Percentiles rank a stretch among this genome's conserved stretches.
phyloP scores from a whole-genome alignment of 164 flowering plant genomes.

The Liriodendron chinense region DNA sequence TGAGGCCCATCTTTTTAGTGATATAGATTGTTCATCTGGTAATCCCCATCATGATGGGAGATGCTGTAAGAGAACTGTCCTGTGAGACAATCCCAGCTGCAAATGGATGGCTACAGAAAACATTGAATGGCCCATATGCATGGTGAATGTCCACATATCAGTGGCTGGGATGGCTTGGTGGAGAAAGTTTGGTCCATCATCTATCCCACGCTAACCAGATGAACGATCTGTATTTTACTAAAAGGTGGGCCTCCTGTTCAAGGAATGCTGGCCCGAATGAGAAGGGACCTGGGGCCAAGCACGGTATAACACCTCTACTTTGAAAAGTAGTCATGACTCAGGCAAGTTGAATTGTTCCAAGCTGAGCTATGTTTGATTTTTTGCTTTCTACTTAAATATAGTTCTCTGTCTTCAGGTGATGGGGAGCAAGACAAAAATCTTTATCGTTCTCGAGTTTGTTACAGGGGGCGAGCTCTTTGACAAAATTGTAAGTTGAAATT shows the following conservation, averaged over 20 bases:
- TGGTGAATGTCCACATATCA: not conserved
- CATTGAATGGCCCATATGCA: not conserved
- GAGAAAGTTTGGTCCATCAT: not conserved
- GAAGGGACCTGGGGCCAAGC: no score
- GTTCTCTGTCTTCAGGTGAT: conserved; percentile 54
- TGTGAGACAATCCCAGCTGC: not conserved
- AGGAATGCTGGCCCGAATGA: not conserved
- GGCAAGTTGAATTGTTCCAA: not conserved
- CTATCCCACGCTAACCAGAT: not conserved
- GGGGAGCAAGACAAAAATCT: conserved; percentile 92
- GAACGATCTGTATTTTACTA: not conserved
- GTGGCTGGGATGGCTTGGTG: not conserved
- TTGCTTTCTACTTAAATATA: not conserved
- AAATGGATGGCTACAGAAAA: not conserved
- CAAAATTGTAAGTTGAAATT: conserved; percentile 67
- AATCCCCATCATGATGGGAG: not conserved
- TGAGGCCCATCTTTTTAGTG: not conserved
- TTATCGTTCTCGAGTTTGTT: conserved; percentile 74
- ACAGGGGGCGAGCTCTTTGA: conserved; percentile 94
- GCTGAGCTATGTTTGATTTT: not conserved
- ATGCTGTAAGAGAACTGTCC: not conserved
- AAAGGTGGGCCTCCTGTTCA: not conserved
- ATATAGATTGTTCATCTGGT: not conserved
- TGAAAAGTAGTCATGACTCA: not conserved
- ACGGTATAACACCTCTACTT: no score